Percentiles rank a stretch among this genome's conserved stretches.
phyloP scores from a whole-genome alignment of 1,284 basidiomycete species.

The Tilletia setariae region DNA sequence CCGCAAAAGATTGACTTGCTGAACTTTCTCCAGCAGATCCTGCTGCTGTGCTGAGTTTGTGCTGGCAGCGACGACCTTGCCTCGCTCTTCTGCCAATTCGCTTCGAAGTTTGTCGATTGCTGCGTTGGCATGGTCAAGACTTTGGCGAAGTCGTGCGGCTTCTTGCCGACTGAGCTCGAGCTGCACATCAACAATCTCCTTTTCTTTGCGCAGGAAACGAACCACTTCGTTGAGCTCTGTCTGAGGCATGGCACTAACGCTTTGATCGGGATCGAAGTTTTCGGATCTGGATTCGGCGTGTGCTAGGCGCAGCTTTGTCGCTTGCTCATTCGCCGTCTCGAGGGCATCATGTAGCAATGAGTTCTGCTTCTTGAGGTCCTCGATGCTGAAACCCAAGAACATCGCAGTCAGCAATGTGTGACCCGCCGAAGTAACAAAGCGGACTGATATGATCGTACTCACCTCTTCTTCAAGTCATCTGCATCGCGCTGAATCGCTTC shows the following conservation, averaged over 20 bases:
- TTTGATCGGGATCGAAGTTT: constrained; percentile 59
- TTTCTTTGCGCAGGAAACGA: constrained; percentile 78
- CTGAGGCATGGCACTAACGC: constrained; percentile 20
- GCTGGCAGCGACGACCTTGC: constrained; percentile 40
- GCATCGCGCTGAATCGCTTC: constrained; percentile 74
- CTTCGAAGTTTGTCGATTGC: constrained; percentile 68
- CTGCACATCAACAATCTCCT: constrained; percentile 83
- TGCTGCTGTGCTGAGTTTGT: constrained; percentile 75
- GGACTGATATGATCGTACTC: not conserved
- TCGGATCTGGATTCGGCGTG: constrained; percentile 26
- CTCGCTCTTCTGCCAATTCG: constrained; percentile 40
- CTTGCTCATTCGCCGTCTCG: constrained; percentile 77
- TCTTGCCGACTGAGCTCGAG: constrained; percentile 82
- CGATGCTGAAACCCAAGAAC: constrained; percentile 57
- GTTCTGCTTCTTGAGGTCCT: constrained; percentile 76
- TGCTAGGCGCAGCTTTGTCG: constrained; percentile 66
- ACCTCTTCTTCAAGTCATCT: constrained; percentile 65
- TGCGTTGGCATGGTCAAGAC: constrained; percentile 70
- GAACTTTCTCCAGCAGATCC: constrained; percentile 80
- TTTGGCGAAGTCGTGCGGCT: constrained; percentile 69
- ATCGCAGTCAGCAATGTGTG: too few relatives aligned
- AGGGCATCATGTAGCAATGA: constrained; percentile 75
- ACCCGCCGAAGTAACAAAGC: too few relatives aligned
- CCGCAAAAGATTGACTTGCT: constrained; percentile 77
- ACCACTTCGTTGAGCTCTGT: constrained; percentile 70